Base-by-base conservation (phyloP, 371 early-diverging fungal species). In the Coemansia sp. region DNA sequence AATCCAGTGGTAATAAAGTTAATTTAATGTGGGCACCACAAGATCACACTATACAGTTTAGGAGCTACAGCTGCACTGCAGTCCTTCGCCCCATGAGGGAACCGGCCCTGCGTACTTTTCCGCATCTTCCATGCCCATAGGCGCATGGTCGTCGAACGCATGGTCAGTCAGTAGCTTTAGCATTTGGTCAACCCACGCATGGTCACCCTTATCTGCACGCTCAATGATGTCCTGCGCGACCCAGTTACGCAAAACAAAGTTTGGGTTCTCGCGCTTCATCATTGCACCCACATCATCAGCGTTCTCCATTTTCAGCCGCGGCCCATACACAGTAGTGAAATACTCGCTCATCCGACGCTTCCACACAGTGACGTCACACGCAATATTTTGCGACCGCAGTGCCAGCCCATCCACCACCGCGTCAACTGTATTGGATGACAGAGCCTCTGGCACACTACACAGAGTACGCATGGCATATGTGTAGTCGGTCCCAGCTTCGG, bases 171-270 rank as follows among this genome's bases (percentile, higher is more conserved):
- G 82, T 39, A 88, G 82, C 29, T 81, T 78, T 1, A 89, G 69
- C n/a, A 84, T 85, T 0, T 80, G 66, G 45, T 86, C 79, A 14
- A 91, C 64, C 40, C 78, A 59, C 1, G 69, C 59, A 1, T 65
- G 53, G 31, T 85, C 81, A 6, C 72, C 72, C 31, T 68, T 70
- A 0, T 73, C 82, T 0, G 68, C 78, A 14, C 60, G 82, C 78
- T 69, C 79, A 34, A 89, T 87, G 3, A 89, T 86, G 57, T 83
- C 83, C 61, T 90, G 85, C 0, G 88, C 86, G 27, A 90, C 85
- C 85, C 89, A 90, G 67, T 91, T 90, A 29, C 89, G 83, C 59
- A 91, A 73, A 4, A 90, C 82, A 73, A 88, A 89, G 5, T 84
- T 82, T 8, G 91, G 92, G 67, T 91, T 91, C 39, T 82, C 80